A percentile compares a stretch with the other conserved stretches of the same genome.
These are phyloP conservation scores for Tillandsia fasciculata DNA, from an alignment of 176 grass and related monocot species.

Conservation along the genomic window DNA sequence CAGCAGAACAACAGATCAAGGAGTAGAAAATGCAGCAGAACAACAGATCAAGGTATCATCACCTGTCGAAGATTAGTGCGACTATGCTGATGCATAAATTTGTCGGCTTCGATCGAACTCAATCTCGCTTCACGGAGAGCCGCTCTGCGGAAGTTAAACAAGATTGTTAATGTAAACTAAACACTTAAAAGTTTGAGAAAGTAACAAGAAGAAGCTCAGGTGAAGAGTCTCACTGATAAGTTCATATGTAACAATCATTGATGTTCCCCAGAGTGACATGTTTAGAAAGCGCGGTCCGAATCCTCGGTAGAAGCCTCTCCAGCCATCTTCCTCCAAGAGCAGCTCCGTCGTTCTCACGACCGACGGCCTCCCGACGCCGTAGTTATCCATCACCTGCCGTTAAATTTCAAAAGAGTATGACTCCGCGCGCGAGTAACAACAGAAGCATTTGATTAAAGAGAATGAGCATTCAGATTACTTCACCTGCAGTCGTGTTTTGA, in stretches of 20 bases:
- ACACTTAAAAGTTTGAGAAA: neutral
- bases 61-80: neutral
- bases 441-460: slow-evolving; percentile 3
- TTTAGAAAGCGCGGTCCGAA: slow-evolving; percentile 88
- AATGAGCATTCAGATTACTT: slow-evolving; percentile 2
- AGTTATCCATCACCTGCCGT: slow-evolving; percentile 66
- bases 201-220: slow-evolving; percentile 5
- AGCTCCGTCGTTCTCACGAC: slow-evolving; percentile 59
- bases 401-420: neutral
- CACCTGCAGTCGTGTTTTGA: slow-evolving; percentile 94
- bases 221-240: slow-evolving; percentile 61
- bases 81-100: neutral
- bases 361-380: slow-evolving; percentile 61
- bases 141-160: slow-evolving; percentile 41
- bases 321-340: slow-evolving; percentile 75
- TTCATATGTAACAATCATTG: slow-evolving; percentile 98
- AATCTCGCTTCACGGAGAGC: slow-evolving; percentile 54
- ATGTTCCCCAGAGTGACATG: slow-evolving; percentile 99
- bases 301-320: slow-evolving; percentile 88
- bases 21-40: no score
- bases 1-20: no score
- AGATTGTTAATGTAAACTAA: neutral
- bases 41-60: no score
- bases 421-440: neutral
- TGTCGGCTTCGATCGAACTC: neutral